Evolutionary conservation across 352 stramenopile species (phyloP), one percentile per base, ranked within the genome.

Genomic region (Pythium sukuiense): DNA sequence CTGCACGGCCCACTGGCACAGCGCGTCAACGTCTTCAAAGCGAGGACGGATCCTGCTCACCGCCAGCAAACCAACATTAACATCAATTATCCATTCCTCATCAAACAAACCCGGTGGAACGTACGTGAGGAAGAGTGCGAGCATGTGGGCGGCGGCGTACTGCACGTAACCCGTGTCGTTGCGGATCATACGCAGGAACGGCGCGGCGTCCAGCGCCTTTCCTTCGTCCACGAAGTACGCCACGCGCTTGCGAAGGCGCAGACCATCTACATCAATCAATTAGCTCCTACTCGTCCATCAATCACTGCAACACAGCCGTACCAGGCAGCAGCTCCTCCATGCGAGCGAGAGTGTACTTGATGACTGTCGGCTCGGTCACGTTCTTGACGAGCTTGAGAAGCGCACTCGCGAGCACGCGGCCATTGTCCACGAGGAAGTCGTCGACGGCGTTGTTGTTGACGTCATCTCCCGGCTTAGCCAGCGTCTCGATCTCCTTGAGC

Each of bases 311-410:
- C 55, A 0, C 65, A 24, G 20, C 20, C 20, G 20, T 24, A 93
- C 86, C 86, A 32, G 87, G 86, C 18, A 96, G 69, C 18, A 96
- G 72, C 68, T 96, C 85, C 59, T 96, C 84, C 82, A 96, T 92
- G 66, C 87, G 85, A 3, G 87, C 87, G 35, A 96, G 77, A 59
- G 85, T 87, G 70, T 96, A 96, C 57, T 91, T 91, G 58, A 96
- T 77, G 32, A 96, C 87, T 6, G 87, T 91, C 14, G 86, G 85
- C 59, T 96, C 87, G 7, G 87, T 96, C 66, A 96, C 86, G 71
- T 96, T 93, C 79, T 93, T 93, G 39, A 96, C 74, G 37, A 96
- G 63, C 70, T 96, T 96, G 43, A 96, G 72, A 62, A 96, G 69
- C 16, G 82, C 83, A 43, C 72, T 76, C 13, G 72, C 85, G 41